phyloP scores from a whole-genome alignment of 768 basidiomycete species.

The Tylopilus rubrobrunneus region DNA sequence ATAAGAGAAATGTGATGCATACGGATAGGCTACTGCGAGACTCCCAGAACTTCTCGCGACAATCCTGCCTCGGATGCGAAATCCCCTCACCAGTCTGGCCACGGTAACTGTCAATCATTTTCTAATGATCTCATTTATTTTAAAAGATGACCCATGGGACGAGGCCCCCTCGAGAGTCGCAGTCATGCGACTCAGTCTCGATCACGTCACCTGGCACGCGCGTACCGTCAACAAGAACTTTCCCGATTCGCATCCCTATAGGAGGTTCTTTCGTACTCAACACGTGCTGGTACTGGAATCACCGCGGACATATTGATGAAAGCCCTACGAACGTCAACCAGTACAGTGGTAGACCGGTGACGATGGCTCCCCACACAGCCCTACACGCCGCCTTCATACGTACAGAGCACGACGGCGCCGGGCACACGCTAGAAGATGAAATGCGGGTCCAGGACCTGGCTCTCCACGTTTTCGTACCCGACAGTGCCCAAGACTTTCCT shows the following conservation, averaged over 20 bases:
- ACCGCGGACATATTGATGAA: slow-evolving; percentile 1
- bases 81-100: not conserved
- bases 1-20: not conserved
- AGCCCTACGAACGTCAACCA: not conserved
- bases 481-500: no score
- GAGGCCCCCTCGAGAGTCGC: not conserved
- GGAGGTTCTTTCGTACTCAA: not conserved
- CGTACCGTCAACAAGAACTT: not conserved
- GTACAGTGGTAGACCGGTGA: not conserved
- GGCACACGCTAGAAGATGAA: not conserved
- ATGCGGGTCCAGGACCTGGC: not conserved
- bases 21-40: not conserved
- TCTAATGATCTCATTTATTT: not conserved
- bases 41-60: not conserved
- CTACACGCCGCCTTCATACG: slow-evolving; percentile 12
- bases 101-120: not conserved
- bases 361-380: slow-evolving; percentile 5
- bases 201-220: not conserved
- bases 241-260: not conserved
- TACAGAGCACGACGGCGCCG: not conserved
- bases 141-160: not conserved
- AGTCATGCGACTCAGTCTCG: not conserved
- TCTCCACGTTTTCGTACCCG: no score
- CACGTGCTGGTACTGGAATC: not conserved
- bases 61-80: not conserved